These are phyloP conservation scores for Aschersonia sp. DNA, from an alignment of 2,329 filamentous ascomycete species.

Conservation along the genomic window DNA sequence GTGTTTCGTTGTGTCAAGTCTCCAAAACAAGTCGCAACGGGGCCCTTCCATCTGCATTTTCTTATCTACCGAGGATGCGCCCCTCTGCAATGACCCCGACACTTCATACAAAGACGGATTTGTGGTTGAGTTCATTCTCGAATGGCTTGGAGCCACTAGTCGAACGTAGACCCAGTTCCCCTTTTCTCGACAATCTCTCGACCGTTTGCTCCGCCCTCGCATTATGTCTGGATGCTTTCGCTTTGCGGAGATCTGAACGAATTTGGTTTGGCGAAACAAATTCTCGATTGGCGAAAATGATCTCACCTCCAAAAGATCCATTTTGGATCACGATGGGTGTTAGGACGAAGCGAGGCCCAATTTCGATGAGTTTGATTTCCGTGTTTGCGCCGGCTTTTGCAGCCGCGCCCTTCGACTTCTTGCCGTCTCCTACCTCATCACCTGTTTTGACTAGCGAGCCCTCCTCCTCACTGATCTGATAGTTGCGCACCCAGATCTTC, in stretches of 20 bases:
- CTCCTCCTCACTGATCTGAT: conserved; percentile 81
- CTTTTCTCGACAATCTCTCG: conserved; percentile 60
- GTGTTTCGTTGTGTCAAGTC: no score
- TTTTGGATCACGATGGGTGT: conserved; percentile 94
- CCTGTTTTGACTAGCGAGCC: conserved; percentile 28
- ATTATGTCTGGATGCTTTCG: conserved; percentile 67
- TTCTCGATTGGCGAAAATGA: conserved; percentile 97
- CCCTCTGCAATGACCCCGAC: background rate
- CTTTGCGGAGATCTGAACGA: conserved; percentile 61
- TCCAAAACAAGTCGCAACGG: no score
- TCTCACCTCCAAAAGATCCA: conserved; percentile 84
- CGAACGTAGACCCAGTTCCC: conserved; percentile 59
- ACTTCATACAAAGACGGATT: conserved; percentile 53
- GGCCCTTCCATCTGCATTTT: background rate
- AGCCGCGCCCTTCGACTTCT: conserved; percentile 21
- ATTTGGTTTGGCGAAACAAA: conserved; percentile 96
- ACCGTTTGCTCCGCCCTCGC: conserved; percentile 58
- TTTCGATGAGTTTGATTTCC: conserved; percentile 75
- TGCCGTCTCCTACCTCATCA: conserved; percentile 25
- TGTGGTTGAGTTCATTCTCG: conserved; percentile 60
- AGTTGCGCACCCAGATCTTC: conserved; percentile 92
- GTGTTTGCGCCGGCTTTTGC: conserved; percentile 40
- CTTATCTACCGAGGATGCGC: background rate
- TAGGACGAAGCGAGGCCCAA: conserved; percentile 82
- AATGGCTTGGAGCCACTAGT: conserved; percentile 47